Base-by-base conservation (phyloP, 148 eudicot genomes). In the Diospyros kaki region DNA sequence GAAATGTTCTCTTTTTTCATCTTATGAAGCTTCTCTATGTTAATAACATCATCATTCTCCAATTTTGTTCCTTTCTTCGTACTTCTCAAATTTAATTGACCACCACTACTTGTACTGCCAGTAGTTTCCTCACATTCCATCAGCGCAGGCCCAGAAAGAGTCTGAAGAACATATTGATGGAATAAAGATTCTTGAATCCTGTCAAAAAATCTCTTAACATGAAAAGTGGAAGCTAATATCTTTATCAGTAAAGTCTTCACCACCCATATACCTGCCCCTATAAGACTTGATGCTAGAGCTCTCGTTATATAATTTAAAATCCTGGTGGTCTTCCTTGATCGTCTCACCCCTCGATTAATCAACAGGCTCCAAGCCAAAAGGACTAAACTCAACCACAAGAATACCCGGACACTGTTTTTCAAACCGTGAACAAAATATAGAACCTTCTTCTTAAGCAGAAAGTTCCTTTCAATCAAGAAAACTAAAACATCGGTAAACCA, bases 121-220 rank as follows among this genome's bases (percentile, higher is more conserved):
- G 75, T 13, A 53, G 51, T 73, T 61, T 74, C 88, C 2, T 70
- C 82, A 66, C 63, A 70, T 59, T 74, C 89, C 79, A 78, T 66
- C 45, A 77, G 61, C 9, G 96, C 92, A 43, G 86, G 84, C 46
- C 90, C 92, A 0, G 97, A 90, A 50, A 94, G 90, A 18, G 86
- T 82, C 87, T 86, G 93, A 77, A 94, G 91, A 54, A 92, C 89
- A 74, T 90, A 92, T 76, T 92, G 98, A 76, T 94, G 86, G 75
- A 92, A 89, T 9, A 94, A 64, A 0, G 92, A 81, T 61, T 89
- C 96, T 70, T 94, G 98, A 75, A 94, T 94, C 73, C 97, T 84
- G 65, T 94, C 97, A 56, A 94, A 94, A 82, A 88, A 94, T 65
- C 88, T 82, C 46, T 81, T 87, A 45, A 92, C 97, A 77, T 94